Conservation (phyloP, 495 filamentous ascomycete genomes). For the Chaetomium tenue region DNA sequence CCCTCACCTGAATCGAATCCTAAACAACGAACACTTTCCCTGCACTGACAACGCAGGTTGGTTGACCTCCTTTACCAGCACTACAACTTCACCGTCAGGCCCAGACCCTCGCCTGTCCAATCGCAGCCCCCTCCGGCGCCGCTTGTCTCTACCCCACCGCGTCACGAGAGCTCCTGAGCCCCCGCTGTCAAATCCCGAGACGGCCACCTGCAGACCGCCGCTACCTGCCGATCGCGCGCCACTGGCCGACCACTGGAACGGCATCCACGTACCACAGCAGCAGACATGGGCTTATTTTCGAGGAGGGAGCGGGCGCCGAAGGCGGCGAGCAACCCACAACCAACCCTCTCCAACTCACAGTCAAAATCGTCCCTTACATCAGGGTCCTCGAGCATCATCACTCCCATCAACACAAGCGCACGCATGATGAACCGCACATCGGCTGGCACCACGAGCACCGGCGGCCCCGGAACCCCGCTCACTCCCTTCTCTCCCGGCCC, state of each 20-base stretch:
- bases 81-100: neutral
- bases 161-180: slow-evolving; percentile 23
- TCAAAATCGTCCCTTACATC: slow-evolving; percentile 40
- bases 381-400: slow-evolving; percentile 37
- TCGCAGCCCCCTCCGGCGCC: slow-evolving; percentile 9
- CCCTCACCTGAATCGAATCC: neutral
- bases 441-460: slow-evolving; percentile 39
- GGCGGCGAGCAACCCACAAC: slow-evolving; percentile 34
- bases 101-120: slow-evolving; percentile 15
- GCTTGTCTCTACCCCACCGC: slow-evolving; percentile 21
- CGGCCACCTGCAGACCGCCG: slow-evolving; percentile 24
- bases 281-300: slow-evolving; percentile 53
- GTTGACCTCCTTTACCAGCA: neutral
- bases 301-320: slow-evolving; percentile 49
- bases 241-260: slow-evolving; percentile 17
- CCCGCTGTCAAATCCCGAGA: slow-evolving; percentile 18
- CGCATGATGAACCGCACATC: slow-evolving; percentile 42
- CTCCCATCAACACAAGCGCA: slow-evolving; percentile 31
- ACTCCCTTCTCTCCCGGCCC: slow-evolving; percentile 46
- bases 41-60: slow-evolving; percentile 19
- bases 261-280: slow-evolving; percentile 15
- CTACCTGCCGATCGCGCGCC: slow-evolving; percentile 23
- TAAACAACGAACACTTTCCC: neutral
- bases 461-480: slow-evolving; percentile 41
- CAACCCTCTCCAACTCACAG: slow-evolving; percentile 32